phyloP scores from a whole-genome alignment of 176 grass and related monocot genomes.

The Rhipidocladum racemiflorum region DNA sequence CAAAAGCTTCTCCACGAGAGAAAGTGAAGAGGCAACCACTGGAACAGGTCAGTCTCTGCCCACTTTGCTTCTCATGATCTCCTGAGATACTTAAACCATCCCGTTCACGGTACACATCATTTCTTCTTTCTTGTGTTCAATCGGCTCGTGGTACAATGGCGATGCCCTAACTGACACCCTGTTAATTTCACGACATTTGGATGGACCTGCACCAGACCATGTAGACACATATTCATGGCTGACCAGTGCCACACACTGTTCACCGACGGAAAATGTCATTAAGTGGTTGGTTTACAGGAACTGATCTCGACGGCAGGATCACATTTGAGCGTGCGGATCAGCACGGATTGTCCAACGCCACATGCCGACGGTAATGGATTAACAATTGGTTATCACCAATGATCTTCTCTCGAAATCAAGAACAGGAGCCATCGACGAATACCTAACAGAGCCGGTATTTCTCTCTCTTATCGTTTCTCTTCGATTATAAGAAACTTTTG shows the following conservation, averaged over 20 bases:
- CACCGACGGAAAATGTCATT: conserved; percentile 7
- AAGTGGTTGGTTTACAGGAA: background rate
- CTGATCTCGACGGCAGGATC: background rate
- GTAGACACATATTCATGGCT: background rate
- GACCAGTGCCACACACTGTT: background rate
- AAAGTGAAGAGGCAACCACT: conserved; percentile 48
- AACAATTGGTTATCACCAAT: background rate
- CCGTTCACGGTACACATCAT: background rate
- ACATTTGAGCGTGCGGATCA: background rate
- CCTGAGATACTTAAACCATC: conserved; percentile 32
- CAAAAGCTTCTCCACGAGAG: conserved; percentile 24
- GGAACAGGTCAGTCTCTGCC: background rate
- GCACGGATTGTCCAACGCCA: background rate
- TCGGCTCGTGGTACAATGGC: conserved; percentile 20
- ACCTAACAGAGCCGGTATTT: background rate
- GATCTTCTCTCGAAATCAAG: background rate
- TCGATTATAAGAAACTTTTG: background rate
- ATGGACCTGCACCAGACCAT: background rate
- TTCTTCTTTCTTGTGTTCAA: background rate
- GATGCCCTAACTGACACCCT: conserved; percentile 39
- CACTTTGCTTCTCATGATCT: conserved; percentile 20
- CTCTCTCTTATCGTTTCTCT: background rate
- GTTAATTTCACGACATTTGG: background rate
- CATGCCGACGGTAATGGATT: background rate
- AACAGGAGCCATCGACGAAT: background rate